These are phyloP conservation scores for Cadophora luteo-olivacea DNA, from an alignment of 2,329 filamentous ascomycete genomes.

Conservation along the genomic window DNA sequence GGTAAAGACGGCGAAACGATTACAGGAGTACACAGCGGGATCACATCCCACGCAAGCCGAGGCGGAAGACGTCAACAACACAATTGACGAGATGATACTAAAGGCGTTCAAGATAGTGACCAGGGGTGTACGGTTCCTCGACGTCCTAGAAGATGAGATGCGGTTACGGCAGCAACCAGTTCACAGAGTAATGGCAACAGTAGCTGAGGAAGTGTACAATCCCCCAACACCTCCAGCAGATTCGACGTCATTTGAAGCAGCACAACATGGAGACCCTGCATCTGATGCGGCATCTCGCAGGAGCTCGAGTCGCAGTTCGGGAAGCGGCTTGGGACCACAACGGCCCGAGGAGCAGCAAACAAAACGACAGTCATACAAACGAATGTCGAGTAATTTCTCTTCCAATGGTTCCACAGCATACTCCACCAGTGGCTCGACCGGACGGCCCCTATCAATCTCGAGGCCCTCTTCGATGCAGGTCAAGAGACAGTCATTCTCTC, in stretches of 20 bases:
- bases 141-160: slow-evolving; percentile 76
- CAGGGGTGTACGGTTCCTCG: slow-evolving; percentile 86
- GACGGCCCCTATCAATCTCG: slow-evolving; percentile 38
- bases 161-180: slow-evolving; percentile 55
- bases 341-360: slow-evolving; percentile 40
- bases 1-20: slow-evolving; percentile 84
- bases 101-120: slow-evolving; percentile 96
- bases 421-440: background rate
- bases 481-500: slow-evolving; percentile 53
- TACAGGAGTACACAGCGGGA: slow-evolving; percentile 71
- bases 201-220: slow-evolving; percentile 62
- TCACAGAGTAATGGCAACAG: slow-evolving; percentile 65
- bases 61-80: slow-evolving; percentile 69
- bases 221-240: slow-evolving; percentile 71
- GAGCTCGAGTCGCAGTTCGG: slow-evolving; percentile 42
- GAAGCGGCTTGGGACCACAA: slow-evolving; percentile 40
- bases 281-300: slow-evolving; percentile 41
- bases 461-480: slow-evolving; percentile 35
- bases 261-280: slow-evolving; percentile 53
- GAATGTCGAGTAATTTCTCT: slow-evolving; percentile 36
- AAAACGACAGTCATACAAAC: slow-evolving; percentile 42
- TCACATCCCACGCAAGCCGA: slow-evolving; percentile 49
- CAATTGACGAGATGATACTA: slow-evolving; percentile 90
- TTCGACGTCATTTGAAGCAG: slow-evolving; percentile 52
- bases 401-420: slow-evolving; percentile 31